These are phyloP conservation scores for Trichoderma aggressivum DNA, from an alignment of 2,329 filamentous ascomycete genomes.

Conservation along the genomic window DNA sequence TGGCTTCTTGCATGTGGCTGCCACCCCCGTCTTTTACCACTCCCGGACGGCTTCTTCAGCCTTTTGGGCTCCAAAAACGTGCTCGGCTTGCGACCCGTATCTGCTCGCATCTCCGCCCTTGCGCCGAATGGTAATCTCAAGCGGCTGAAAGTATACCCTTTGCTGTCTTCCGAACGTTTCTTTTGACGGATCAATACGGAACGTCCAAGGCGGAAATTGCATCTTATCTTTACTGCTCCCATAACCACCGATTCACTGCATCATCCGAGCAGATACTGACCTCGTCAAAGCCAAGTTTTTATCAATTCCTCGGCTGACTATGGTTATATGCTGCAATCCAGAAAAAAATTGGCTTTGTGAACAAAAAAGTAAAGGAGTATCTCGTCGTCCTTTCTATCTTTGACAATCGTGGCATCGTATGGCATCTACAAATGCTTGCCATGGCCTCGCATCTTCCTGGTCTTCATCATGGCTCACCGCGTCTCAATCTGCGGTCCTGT, in stretches of 20 bases:
- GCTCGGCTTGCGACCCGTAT: constrained; percentile 15
- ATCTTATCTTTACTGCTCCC: not conserved
- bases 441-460: constrained; percentile 3
- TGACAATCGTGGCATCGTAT: constrained; percentile 16
- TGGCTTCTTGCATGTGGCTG: not conserved
- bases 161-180: not conserved
- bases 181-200: constrained; percentile 10
- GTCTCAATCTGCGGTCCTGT: not conserved
- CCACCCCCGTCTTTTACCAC: not conserved
- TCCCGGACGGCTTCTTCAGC: not conserved
- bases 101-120: constrained; percentile 8
- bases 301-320: not conserved
- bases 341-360: not conserved
- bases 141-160: constrained; percentile 13
- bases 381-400: constrained; percentile 15
- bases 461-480: not conserved
- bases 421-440: constrained; percentile 12
- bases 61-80: not conserved
- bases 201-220: not conserved
- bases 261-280: not conserved
- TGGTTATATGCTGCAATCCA: constrained; percentile 8
- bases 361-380: not conserved
- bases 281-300: not conserved
- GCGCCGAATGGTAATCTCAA: not conserved
- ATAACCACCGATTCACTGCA: not conserved